Evolutionary conservation across 1,284 basidiomycete species (phyloP).

Genomic region (Malassezia dermatis): DNA sequence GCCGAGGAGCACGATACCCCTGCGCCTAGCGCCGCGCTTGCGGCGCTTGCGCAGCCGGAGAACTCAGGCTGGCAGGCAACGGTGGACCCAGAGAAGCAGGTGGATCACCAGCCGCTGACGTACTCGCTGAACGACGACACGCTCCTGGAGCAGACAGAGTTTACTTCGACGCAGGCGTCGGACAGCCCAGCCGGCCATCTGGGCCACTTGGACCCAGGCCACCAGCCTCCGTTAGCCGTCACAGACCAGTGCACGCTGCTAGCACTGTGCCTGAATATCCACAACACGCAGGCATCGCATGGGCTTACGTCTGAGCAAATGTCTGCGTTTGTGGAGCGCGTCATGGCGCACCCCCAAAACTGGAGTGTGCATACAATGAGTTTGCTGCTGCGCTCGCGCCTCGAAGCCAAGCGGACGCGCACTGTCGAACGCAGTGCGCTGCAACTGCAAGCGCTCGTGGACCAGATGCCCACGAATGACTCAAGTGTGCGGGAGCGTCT

Average conservation of each 20-base stretch:
- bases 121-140: constrained; percentile 88
- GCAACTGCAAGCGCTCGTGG: constrained; percentile 45
- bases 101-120: constrained; percentile 58
- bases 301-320: constrained; percentile 44
- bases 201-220: constrained; percentile 64
- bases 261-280: constrained; percentile 41
- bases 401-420: constrained; percentile 39
- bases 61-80: constrained; percentile 21
- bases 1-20: constrained; percentile 25
- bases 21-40: constrained; percentile 17
- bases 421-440: constrained; percentile 43
- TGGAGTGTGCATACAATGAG: constrained; percentile 48
- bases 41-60: constrained; percentile 16
- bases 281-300: constrained; percentile 46
- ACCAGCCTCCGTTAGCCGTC: constrained; percentile 57
- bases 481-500: constrained; percentile 44
- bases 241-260: constrained; percentile 43
- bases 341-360: constrained; percentile 38
- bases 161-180: constrained; percentile 57
- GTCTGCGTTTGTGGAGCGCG: constrained; percentile 38
- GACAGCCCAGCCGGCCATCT: constrained; percentile 47
- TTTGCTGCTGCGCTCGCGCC: constrained; percentile 39
- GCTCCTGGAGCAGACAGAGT: constrained; percentile 83
- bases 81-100: constrained; percentile 25
- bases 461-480: constrained; percentile 46